Percentiles rank a stretch among this genome's conserved stretches.
phyloP scores from a whole-genome alignment of 2,329 filamentous ascomycete genomes.

The Aspergillus thermomutatus region DNA sequence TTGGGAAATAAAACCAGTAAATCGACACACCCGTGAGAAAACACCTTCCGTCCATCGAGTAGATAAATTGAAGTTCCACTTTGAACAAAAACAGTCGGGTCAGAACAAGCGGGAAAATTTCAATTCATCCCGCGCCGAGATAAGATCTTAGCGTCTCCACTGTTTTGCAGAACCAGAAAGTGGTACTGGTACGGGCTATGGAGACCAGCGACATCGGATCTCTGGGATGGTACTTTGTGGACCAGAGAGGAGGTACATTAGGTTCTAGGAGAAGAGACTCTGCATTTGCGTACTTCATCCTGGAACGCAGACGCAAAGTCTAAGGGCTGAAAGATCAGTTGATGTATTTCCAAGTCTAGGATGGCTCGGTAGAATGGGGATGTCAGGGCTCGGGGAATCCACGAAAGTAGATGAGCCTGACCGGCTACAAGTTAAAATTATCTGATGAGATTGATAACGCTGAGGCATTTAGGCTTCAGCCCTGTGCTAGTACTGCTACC shows the following conservation, averaged over 20 bases:
- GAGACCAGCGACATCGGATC: conserved; percentile 23
- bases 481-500: background rate
- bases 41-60: background rate
- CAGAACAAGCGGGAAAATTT: background rate
- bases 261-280: no score
- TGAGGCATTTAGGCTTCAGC: background rate
- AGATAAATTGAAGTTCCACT: background rate
- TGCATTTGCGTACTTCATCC: background rate
- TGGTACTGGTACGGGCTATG: no score
- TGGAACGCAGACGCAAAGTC: no score
- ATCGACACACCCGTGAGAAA: no score
- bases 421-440: background rate
- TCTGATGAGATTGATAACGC: conserved; percentile 2
- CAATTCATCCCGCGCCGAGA: conserved; percentile 13
- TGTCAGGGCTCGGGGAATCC: background rate
- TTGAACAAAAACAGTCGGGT: background rate
- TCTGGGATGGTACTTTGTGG: background rate
- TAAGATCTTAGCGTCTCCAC: conserved; percentile 21
- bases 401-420: background rate
- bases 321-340: no score
- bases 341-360: background rate
- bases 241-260: background rate
- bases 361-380: background rate
- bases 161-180: background rate
- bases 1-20: no score